Percentiles rank a stretch among this genome's conserved stretches.
These are phyloP conservation scores for Xylaria arbuscula DNA, from an alignment of 2,329 filamentous ascomycete species.

Conservation along the genomic window DNA sequence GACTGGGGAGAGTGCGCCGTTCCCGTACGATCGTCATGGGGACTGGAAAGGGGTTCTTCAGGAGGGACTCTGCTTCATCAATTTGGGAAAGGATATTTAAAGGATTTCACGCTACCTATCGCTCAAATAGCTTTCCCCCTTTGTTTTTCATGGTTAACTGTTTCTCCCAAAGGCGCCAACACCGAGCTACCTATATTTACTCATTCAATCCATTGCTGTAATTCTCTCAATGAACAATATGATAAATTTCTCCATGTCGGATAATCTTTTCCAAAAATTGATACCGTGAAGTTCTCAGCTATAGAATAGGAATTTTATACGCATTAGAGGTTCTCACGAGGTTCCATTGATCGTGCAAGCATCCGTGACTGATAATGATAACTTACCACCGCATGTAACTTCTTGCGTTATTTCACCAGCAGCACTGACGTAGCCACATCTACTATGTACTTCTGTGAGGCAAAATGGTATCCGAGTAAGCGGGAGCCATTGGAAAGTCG, in stretches of 20 bases:
- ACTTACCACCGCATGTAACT: constrained; percentile 11
- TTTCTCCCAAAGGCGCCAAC: background rate
- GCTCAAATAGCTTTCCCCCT: constrained; percentile 1
- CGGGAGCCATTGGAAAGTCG: constrained; percentile 6
- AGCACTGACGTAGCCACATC: background rate
- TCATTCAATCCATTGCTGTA: background rate
- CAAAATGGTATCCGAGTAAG: constrained; percentile 12
- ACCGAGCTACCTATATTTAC: background rate
- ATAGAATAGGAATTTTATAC: constrained; percentile 1
- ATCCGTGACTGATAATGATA: constrained; percentile 2
- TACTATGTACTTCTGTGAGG: background rate
- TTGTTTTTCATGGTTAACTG: background rate
- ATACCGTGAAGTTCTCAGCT: background rate
- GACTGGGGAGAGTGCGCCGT: constrained; percentile 55
- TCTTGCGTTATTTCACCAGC: constrained; percentile 32
- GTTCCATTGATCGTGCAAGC: constrained; percentile 29
- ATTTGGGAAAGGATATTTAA: constrained; percentile 54
- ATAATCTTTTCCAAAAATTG: background rate
- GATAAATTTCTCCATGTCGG: background rate
- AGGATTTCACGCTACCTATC: background rate
- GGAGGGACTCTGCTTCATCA: constrained; percentile 57
- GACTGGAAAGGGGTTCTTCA: constrained; percentile 51
- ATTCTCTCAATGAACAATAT: background rate
- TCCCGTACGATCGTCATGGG: constrained; percentile 55
- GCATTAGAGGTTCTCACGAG: constrained; percentile 18